Percentiles rank a stretch among this genome's conserved stretches.
These are phyloP conservation scores for Peziza echinospora DNA, from an alignment of 495 filamentous ascomycete species.

Conservation along the genomic window DNA sequence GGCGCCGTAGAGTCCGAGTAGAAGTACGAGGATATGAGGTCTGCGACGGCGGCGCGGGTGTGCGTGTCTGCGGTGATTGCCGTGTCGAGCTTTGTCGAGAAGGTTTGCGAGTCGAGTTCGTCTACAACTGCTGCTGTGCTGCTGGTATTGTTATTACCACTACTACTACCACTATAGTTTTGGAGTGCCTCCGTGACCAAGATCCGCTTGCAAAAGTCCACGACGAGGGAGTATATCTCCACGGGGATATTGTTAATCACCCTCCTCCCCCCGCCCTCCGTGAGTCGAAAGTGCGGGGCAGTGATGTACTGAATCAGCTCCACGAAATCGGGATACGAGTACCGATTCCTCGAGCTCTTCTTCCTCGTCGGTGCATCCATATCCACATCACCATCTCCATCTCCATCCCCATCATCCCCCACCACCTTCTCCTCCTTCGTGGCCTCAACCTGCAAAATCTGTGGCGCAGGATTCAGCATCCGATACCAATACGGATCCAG, in stretches of 20 bases:
- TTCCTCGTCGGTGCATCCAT: conserved; percentile 14
- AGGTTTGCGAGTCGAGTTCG: neutral
- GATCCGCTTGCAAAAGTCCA: neutral
- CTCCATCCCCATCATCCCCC: conserved; percentile 16
- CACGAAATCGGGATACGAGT: conserved; percentile 21
- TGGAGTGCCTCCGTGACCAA: neutral
- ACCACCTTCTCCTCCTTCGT: neutral
- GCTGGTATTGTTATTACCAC: too few relatives aligned
- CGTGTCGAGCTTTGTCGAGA: neutral
- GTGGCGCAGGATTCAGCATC: conserved; percentile 33
- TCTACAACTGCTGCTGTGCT: neutral
- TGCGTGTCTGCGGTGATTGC: neutral
- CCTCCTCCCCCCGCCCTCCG: neutral
- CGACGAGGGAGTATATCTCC: neutral
- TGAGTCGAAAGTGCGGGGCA: neutral
- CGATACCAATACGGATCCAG: conserved; percentile 57
- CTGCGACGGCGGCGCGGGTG: neutral
- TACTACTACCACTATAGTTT: too few relatives aligned
- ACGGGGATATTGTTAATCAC: neutral
- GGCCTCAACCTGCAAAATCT: conserved; percentile 5
- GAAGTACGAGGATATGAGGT: neutral
- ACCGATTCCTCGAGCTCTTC: conserved; percentile 10
- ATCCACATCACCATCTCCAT: neutral
- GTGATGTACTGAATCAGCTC: conserved; percentile 11
- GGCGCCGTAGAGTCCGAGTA: neutral